Conservation (phyloP, 1,284 basidiomycete genomes). For the Bjerkandera adusta region DNA sequence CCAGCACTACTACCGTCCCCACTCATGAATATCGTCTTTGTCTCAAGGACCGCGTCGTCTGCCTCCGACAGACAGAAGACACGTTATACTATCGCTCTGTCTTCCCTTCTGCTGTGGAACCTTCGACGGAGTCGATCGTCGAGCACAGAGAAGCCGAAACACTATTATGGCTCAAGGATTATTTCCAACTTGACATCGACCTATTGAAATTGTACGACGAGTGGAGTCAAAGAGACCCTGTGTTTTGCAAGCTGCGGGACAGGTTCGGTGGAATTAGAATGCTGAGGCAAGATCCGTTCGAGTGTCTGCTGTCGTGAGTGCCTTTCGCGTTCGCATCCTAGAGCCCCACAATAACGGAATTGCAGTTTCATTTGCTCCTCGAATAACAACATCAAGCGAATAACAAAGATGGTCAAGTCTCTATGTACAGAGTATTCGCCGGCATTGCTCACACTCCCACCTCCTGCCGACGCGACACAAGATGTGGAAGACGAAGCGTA, state of each 20-base stretch:
- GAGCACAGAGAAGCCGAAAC: slow-evolving; percentile 68
- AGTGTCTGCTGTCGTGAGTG: slow-evolving; percentile 87
- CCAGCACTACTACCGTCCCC: slow-evolving; percentile 19
- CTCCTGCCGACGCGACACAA: slow-evolving; percentile 30
- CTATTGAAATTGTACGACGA: slow-evolving; percentile 72
- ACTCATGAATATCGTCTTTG: slow-evolving; percentile 72
- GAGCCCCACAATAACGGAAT: not conserved
- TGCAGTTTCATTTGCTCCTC: slow-evolving; percentile 95
- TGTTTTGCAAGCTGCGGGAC: slow-evolving; percentile 66
- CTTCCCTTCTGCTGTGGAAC: slow-evolving; percentile 44
- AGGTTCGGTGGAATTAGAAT: slow-evolving; percentile 73
- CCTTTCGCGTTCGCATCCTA: not conserved
- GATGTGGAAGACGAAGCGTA: slow-evolving; percentile 44
- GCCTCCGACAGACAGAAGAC: slow-evolving; percentile 72
- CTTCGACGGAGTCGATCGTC: slow-evolving; percentile 34
- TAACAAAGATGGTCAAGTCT: slow-evolving; percentile 85
- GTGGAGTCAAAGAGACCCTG: slow-evolving; percentile 77
- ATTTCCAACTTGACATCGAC: slow-evolving; percentile 87
- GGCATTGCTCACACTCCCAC: slow-evolving; percentile 50
- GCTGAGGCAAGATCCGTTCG: slow-evolving; percentile 94
- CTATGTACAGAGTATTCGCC: slow-evolving; percentile 73
- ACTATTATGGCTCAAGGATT: slow-evolving; percentile 76
- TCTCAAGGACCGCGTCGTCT: slow-evolving; percentile 78
- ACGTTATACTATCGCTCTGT: slow-evolving; percentile 71
- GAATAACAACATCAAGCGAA: slow-evolving; percentile 94